Evolutionary conservation across 2,329 filamentous ascomycete genomes (phyloP).

Genomic region (Penicillium sp.): DNA sequence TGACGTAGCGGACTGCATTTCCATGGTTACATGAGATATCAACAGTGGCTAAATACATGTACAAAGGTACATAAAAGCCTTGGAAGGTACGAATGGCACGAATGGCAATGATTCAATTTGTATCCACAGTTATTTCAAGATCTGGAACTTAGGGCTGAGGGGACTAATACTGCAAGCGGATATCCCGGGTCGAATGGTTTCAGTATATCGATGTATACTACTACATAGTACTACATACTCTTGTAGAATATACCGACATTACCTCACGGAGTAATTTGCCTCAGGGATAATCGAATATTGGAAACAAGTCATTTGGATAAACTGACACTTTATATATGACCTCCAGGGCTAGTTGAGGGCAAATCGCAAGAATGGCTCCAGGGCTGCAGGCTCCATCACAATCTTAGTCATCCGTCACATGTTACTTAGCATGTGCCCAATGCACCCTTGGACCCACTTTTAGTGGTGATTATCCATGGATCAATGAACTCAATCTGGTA

Average conservation of each 20-base stretch:
- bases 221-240: background rate
- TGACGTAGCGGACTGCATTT: slow-evolving; percentile 2
- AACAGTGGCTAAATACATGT: background rate
- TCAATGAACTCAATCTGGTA: background rate
- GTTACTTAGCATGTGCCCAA: too few relatives aligned
- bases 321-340: background rate
- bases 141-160: background rate
- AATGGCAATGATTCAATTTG: background rate
- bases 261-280: too few relatives aligned
- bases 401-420: background rate
- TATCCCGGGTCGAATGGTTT: background rate
- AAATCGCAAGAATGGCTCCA: background rate
- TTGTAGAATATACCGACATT: background rate
- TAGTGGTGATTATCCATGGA: background rate
- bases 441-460: background rate
- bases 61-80: background rate
- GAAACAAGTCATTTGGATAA: background rate
- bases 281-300: background rate
- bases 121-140: background rate
- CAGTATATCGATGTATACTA: background rate
- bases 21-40: background rate
- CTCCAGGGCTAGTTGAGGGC: background rate
- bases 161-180: background rate
- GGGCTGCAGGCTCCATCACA: background rate
- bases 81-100: background rate